Evolutionary conservation across 106 monocot genomes (phyloP), one percentile per base, ranked within the genome.

Genomic region (Triglochin maritima): DNA sequence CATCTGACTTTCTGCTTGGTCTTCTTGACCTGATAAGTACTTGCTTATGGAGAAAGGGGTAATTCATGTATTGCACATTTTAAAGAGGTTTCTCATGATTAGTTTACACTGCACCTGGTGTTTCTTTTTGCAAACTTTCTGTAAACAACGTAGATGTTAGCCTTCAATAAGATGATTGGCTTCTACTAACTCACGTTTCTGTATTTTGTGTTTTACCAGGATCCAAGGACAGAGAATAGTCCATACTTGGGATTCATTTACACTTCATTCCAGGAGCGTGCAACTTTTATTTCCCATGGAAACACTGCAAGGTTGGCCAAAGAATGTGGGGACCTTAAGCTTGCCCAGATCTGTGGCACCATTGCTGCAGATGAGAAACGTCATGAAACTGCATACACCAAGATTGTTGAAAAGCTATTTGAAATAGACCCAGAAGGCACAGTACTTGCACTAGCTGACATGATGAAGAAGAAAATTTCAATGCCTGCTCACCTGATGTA

Each of bases 321-420:
- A 71, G 17, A 58, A 44, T 69, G 72, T 11, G 90, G 90, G 9
- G 90, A 91, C 82, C 16, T 43, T 29, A 59, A 65, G n/a, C 86
- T 86, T 4, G 84, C 87, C 5, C 74, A 72, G 17, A 70, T 79
- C 59, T 91, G 90, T 67, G 81, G 86, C 53, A 73, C 74, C 10
- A 84, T 90, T 46, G 90, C 90, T 7, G 83, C 86, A 12, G 90
- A 91, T 65, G 90, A 91, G 84, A 91, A 84, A 74, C 81, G 90
- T 29, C 90, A 91, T 74, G 90, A 87, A 84, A 59, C 56, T 7
- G 90, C 82, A 2, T 91, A 91, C 70, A 44, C 46, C 3, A 69
- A 62, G 15, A 77, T 84, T 55, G 78, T 82, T 7, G 87, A 79
- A 58, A 72, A 82, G 78, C 87, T 91, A 7, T 66, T 91, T 9